phyloP scores from a whole-genome alignment of 73 alveolate genomes.

The Halteria grandinella region DNA sequence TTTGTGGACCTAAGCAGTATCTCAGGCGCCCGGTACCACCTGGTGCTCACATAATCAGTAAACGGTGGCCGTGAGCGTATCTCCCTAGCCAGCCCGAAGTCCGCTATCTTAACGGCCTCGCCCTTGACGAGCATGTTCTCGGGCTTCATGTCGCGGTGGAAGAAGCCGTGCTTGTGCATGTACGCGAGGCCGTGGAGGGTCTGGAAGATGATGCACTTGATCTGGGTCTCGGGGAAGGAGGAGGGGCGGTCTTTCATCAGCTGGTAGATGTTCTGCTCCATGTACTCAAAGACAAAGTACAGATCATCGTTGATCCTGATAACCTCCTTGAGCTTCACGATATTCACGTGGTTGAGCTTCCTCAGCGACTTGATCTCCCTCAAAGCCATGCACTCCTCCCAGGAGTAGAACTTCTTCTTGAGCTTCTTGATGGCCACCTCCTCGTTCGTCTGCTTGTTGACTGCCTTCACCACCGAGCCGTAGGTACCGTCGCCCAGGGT shows the following conservation, averaged over 20 bases:
- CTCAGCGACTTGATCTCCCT: slow-evolving; percentile 89
- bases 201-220: slow-evolving; percentile 85
- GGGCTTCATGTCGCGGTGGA: slow-evolving; percentile 99
- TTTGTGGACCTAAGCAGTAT: slow-evolving; percentile 93
- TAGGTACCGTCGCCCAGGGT: slow-evolving; percentile 96
- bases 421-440: slow-evolving; percentile 91
- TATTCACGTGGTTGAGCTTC: slow-evolving; percentile 84
- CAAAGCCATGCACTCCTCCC: slow-evolving; percentile 91
- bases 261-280: slow-evolving; percentile 90
- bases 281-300: slow-evolving; percentile 93
- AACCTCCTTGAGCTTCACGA: slow-evolving; percentile 91
- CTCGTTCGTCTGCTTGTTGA: slow-evolving; percentile 79
- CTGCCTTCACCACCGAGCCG: slow-evolving; percentile 89
- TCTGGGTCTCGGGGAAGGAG: slow-evolving; percentile 80
- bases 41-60: slow-evolving; percentile 99
- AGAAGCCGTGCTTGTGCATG: slow-evolving; percentile 99
- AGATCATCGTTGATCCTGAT: slow-evolving; percentile 87
- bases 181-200: slow-evolving; percentile 96
- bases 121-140: slow-evolving; percentile 94
- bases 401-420: slow-evolving; percentile 84
- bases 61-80: slow-evolving; percentile 99
- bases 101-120: slow-evolving; percentile 98
- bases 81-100: slow-evolving; percentile 99
- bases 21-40: slow-evolving; percentile 99
- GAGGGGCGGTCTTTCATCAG: slow-evolving; percentile 82